phyloP scores from a whole-genome alignment of 208 protist species.

The Perkinsela sp. region DNA sequence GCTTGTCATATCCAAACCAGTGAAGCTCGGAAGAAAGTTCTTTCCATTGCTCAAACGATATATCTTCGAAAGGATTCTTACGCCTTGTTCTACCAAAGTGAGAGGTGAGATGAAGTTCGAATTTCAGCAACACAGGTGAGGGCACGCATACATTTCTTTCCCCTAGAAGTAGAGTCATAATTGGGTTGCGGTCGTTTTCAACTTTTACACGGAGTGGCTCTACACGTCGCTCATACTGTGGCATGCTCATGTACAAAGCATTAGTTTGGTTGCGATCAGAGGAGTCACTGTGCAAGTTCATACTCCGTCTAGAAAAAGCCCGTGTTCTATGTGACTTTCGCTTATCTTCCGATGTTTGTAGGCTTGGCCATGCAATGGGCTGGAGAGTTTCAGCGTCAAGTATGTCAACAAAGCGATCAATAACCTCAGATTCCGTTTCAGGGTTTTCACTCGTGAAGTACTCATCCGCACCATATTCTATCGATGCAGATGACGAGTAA shows the following conservation, averaged over 20 bases:
- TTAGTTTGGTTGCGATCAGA: not conserved
- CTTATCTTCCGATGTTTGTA: not conserved
- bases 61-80: not conserved
- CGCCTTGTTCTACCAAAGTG: not conserved
- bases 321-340: not conserved
- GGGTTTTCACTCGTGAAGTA: no score
- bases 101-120: not conserved
- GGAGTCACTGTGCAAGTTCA: not conserved
- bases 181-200: not conserved
- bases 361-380: not conserved
- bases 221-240: not conserved
- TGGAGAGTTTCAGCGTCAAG: not conserved
- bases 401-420: not conserved
- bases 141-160: not conserved
- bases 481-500: not conserved
- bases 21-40: not conserved
- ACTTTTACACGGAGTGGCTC: not conserved
- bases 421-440: not conserved
- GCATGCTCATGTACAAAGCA: not conserved
- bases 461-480: not conserved
- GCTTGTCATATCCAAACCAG: not conserved
- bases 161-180: not conserved
- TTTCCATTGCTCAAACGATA: not conserved
- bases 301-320: not conserved
- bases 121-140: not conserved